phyloP scores from a whole-genome alignment of 306 rosid genomes.

The Fragaria nilgerrensis region DNA sequence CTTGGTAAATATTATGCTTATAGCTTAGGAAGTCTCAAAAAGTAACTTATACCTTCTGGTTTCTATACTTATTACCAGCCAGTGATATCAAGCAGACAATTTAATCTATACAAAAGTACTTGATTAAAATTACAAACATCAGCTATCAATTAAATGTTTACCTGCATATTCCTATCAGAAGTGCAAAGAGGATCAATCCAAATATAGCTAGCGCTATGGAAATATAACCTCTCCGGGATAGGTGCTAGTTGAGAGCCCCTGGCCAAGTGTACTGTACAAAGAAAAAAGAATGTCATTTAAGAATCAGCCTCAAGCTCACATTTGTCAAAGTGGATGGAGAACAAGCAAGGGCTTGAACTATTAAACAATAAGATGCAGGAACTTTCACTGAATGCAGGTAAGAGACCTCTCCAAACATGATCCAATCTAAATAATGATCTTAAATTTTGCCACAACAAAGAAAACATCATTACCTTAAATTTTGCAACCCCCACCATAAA shows the following conservation, averaged over 20 bases:
- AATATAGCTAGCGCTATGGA: constrained; percentile 82
- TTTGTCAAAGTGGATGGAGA: not conserved
- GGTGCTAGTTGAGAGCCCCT: constrained; percentile 94
- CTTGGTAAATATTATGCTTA: not conserved
- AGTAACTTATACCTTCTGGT: not conserved
- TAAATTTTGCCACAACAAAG: not conserved
- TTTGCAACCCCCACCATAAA: constrained; percentile 99
- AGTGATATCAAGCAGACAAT: not conserved
- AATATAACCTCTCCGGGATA: constrained; percentile 90
- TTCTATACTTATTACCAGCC: not conserved
- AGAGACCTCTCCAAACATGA: not conserved
- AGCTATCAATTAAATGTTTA: constrained; percentile 22
- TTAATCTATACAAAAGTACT: not conserved
- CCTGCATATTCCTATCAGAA: constrained; percentile 99
- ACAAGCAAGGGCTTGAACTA: not conserved
- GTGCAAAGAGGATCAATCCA: constrained; percentile 97
- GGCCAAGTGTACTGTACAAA: constrained; percentile 87
- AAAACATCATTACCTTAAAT: constrained; percentile 58
- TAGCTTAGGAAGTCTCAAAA: not conserved
- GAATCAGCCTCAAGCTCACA: not conserved
- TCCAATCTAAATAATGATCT: not conserved
- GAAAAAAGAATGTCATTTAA: constrained; percentile 15
- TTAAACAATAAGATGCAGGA: not conserved
- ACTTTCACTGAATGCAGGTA: not conserved
- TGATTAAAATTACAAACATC: not conserved